Conservation (phyloP, 257 asterid species). For the Echites panduratus region DNA sequence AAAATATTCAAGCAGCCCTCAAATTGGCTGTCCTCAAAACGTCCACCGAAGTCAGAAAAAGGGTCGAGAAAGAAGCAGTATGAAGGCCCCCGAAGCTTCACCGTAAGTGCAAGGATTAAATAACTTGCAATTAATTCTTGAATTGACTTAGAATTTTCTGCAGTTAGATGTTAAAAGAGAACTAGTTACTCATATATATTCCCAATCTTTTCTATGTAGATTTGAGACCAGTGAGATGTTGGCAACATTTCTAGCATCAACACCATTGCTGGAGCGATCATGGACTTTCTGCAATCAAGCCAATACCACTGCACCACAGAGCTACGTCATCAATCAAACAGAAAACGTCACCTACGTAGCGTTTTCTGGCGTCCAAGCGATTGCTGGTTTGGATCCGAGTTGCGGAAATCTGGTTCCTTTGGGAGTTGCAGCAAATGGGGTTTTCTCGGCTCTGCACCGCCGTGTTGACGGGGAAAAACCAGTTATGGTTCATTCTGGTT, state of each 20-base stretch:
- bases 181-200: not conserved
- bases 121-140: not conserved
- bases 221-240: slow-evolving; percentile 85
- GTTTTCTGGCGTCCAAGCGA: slow-evolving; percentile 58
- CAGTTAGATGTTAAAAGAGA: not conserved
- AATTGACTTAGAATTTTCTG: slow-evolving; percentile 5
- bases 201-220: slow-evolving; percentile 24
- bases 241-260: slow-evolving; percentile 65
- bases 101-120: not conserved
- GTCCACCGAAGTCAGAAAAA: not conserved
- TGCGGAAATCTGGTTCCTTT: slow-evolving; percentile 46
- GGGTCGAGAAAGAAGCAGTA: not conserved
- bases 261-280: slow-evolving; percentile 69
- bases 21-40: not conserved
- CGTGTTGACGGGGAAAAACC: slow-evolving; percentile 25
- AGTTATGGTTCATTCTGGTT: slow-evolving; percentile 58
- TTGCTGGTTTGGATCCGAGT: slow-evolving; percentile 36
- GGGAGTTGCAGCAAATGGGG: slow-evolving; percentile 22
- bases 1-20: not conserved
- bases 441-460: slow-evolving; percentile 33
- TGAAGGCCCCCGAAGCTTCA: not conserved
- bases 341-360: slow-evolving; percentile 57
- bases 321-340: slow-evolving; percentile 31
- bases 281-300: slow-evolving; percentile 61
- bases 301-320: slow-evolving; percentile 32